These are phyloP conservation scores for Suhomyces maxii DNA, from an alignment of 1,139 yeast genomes.

Conservation along the genomic window DNA sequence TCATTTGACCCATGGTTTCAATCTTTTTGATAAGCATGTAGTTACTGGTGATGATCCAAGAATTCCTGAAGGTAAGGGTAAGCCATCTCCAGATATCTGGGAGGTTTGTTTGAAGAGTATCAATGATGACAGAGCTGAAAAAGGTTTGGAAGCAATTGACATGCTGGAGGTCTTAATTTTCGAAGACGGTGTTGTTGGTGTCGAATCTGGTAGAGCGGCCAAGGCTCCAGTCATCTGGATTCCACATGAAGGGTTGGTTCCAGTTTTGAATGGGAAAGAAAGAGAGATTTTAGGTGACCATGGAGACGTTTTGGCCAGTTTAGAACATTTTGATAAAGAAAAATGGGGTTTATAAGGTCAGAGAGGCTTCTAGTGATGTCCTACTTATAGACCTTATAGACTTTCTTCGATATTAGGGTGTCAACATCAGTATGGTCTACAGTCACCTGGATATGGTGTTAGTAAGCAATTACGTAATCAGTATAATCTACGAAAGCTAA, in stretches of 20 bases:
- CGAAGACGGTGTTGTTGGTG: constrained; percentile 95
- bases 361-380: too few species aligned
- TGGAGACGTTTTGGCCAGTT: constrained; percentile 57
- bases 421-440: too few species aligned
- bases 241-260: constrained; percentile 73
- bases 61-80: constrained; percentile 81
- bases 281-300: constrained; percentile 47
- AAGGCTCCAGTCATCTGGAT: constrained; percentile 91
- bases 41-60: constrained; percentile 89
- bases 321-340: constrained; percentile 54
- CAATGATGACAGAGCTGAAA: constrained; percentile 46
- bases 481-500: too few species aligned
- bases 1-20: constrained; percentile 63
- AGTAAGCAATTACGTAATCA: too few species aligned
- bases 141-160: constrained; percentile 45
- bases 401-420: too few species aligned
- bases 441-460: too few species aligned
- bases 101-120: constrained; percentile 69
- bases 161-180: constrained; percentile 84
- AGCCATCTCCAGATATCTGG: constrained; percentile 94
- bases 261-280: constrained; percentile 47
- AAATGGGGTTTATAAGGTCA: constrained; percentile 26
- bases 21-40: constrained; percentile 62
- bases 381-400: too few species aligned
- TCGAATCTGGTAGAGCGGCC: constrained; percentile 74